These are phyloP conservation scores for Malbranchea cinnamomea DNA, from an alignment of 2,329 filamentous ascomycete species.

Conservation along the genomic window DNA sequence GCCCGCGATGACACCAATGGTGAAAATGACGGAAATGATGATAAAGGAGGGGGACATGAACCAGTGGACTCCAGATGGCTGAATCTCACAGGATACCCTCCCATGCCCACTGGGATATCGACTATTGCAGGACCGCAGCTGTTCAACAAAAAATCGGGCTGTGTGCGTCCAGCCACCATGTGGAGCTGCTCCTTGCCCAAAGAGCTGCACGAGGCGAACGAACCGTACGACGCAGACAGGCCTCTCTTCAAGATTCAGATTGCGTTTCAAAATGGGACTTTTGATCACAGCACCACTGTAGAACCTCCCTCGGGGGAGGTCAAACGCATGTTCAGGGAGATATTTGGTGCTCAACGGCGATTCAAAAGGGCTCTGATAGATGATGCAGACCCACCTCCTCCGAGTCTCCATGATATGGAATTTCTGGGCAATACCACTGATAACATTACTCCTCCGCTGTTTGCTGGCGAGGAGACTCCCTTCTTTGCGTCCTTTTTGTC, in stretches of 20 bases:
- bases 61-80: constrained; percentile 50
- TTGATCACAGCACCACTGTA: constrained; percentile 48
- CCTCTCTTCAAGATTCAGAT: constrained; percentile 74
- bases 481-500: constrained; percentile 67
- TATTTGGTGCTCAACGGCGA: too few species aligned
- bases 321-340: too few species aligned
- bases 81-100: constrained; percentile 72
- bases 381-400: too few species aligned
- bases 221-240: constrained; percentile 49
- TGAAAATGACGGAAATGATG: background rate
- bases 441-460: constrained; percentile 48
- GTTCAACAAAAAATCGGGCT: constrained; percentile 48
- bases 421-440: constrained; percentile 85
- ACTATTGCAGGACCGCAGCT: constrained; percentile 63
- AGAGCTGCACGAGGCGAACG: constrained; percentile 51
- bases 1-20: background rate
- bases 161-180: constrained; percentile 54
- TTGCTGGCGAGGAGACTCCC: constrained; percentile 72
- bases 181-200: constrained; percentile 83
- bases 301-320: too few species aligned
- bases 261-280: constrained; percentile 40
- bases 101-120: constrained; percentile 69
- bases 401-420: constrained; percentile 49
- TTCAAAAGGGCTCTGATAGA: too few species aligned
- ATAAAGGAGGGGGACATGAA: background rate